phyloP scores from a whole-genome alignment of 306 rosid species.

The Prunus kanzakura region DNA sequence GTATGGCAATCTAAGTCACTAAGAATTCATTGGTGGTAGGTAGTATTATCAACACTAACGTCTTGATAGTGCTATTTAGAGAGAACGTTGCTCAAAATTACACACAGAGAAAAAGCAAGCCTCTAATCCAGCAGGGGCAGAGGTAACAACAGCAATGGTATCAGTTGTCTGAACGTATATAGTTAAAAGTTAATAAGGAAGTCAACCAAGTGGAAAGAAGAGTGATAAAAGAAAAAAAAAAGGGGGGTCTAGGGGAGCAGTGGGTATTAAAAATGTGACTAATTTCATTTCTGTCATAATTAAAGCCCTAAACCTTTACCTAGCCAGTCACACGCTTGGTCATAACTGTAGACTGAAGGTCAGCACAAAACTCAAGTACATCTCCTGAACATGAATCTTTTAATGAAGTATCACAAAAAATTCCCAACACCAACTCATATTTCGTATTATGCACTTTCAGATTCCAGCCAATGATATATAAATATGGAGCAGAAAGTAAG shows the following conservation, averaged over 20 bases:
- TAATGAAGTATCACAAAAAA: neutral
- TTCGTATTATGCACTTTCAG: neutral
- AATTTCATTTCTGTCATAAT: neutral
- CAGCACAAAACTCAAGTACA: neutral
- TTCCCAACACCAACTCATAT: neutral
- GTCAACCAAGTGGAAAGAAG: neutral
- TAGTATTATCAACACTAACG: neutral
- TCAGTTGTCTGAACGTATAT: neutral
- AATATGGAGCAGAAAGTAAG: constrained; percentile 11
- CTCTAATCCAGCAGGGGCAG: neutral
- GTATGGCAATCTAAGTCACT: neutral
- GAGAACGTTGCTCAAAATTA: neutral
- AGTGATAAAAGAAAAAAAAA: neutral
- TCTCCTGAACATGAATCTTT: neutral
- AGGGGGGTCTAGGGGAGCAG: too few species aligned
- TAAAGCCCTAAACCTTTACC: neutral
- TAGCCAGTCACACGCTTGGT: neutral
- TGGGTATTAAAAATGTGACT: neutral
- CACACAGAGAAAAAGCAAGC: neutral
- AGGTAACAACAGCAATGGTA: neutral
- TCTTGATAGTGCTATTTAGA: neutral
- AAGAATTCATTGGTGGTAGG: neutral
- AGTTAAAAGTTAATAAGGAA: neutral
- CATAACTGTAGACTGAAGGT: neutral
- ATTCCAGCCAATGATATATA: neutral